Evolutionary conservation across 1,284 basidiomycete species (phyloP).

Genomic region (Athelia psychrophila): DNA sequence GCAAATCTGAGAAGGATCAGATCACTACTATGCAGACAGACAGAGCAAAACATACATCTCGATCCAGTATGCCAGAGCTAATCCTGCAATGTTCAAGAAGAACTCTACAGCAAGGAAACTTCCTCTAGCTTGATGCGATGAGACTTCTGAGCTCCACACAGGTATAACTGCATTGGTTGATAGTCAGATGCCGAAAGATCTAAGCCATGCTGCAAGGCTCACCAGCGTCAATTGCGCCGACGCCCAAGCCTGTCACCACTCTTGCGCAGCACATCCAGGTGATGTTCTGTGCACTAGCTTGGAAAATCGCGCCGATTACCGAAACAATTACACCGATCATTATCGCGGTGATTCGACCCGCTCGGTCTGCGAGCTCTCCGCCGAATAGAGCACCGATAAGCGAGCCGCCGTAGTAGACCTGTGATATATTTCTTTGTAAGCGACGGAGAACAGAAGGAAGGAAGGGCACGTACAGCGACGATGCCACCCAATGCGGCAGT

Average conservation of each 20-base stretch:
- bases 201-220: background rate
- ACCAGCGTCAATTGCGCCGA: conserved; percentile 7
- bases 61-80: conserved; percentile 10
- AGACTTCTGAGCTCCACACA: conserved; percentile 9
- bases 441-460: background rate
- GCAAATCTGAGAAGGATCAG: background rate
- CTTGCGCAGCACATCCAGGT: conserved; percentile 11
- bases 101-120: conserved; percentile 9
- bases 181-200: background rate
- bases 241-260: conserved; percentile 9
- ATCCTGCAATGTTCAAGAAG: conserved; percentile 8
- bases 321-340: conserved; percentile 7
- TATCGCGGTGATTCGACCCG: conserved; percentile 8
- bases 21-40: too few relatives aligned
- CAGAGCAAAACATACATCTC: conserved; percentile 8
- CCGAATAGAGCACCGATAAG: conserved; percentile 7
- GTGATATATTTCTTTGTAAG: background rate
- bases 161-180: conserved; percentile 4
- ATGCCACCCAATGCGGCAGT: conserved; percentile 8
- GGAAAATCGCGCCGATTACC: conserved; percentile 7
- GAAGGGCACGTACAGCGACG: conserved; percentile 3
- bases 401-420: conserved; percentile 8
- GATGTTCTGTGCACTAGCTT: conserved; percentile 9
- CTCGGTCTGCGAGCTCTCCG: conserved; percentile 6
- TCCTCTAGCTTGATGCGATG: conserved; percentile 7